A percentile compares a stretch with the other conserved stretches of the same genome.
Conservation (phyloP, 2,329 filamentous ascomycete species). For the Apiospora aurea region DNA sequence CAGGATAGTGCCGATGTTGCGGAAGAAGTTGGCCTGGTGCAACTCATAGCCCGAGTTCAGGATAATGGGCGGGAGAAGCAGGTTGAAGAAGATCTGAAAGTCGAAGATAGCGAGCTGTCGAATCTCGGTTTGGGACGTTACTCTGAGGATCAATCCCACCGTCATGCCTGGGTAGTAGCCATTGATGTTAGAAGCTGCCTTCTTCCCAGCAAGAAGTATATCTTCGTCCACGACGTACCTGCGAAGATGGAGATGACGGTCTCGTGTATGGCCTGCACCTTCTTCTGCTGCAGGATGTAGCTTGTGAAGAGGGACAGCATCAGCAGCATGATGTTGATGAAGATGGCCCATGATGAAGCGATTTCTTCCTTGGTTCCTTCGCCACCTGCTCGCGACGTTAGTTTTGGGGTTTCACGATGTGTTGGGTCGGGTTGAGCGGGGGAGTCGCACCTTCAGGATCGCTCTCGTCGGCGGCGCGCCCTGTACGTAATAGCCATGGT, state of each 20-base stretch:
- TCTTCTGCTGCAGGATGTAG: conserved; percentile 95
- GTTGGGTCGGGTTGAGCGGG: background rate
- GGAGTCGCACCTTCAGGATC: conserved; percentile 53
- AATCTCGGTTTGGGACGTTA: conserved; percentile 83
- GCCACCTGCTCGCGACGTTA: conserved; percentile 56
- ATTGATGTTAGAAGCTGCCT: conserved; percentile 26
- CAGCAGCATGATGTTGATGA: conserved; percentile 93
- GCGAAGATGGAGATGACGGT: conserved; percentile 98
- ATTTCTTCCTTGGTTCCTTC: conserved; percentile 91
- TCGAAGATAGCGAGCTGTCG: conserved; percentile 94
- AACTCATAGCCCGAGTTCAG: conserved; percentile 96
- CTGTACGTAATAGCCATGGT: conserved; percentile 38
- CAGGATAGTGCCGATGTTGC: conserved; percentile 95
- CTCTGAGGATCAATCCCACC: conserved; percentile 85
- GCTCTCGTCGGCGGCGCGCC: conserved; percentile 53
- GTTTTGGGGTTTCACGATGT: conserved; percentile 19
- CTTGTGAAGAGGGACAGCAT: conserved; percentile 96
- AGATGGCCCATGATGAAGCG: conserved; percentile 94
- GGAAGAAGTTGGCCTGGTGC: conserved; percentile 98
- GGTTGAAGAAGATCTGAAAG: conserved; percentile 99
- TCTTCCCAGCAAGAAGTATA: background rate
- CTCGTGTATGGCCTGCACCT: conserved; percentile 96
- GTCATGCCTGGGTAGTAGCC: conserved; percentile 73
- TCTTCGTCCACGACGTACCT: conserved; percentile 55
- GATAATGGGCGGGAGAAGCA: conserved; percentile 97